Base-by-base conservation (phyloP, 192 early-diverging fungal species). In the Lobosporangium transversale region DNA sequence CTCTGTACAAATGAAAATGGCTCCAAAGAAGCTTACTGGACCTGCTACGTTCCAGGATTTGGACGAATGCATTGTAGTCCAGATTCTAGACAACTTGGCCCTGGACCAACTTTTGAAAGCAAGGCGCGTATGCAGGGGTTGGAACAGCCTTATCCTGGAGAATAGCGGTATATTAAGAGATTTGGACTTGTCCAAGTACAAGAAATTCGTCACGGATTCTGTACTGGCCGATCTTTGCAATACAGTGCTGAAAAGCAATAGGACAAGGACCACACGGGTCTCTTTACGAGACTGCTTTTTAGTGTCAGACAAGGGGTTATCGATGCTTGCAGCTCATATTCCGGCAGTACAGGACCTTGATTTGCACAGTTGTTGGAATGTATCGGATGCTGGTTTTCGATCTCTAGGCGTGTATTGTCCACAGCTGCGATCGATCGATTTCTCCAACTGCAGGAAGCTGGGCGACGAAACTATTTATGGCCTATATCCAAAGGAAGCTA, bases 361-460 rank as follows among this genome's bases (percentile, higher is more conserved):
- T 68, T 55, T 94, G 11, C 82, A 85, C 62, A 85, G 83, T 20
- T 87, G 90, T 31, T 94, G 92, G 92, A 85, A 92, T 31, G 48
- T 92, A 3, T 91, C 90, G 0, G 92, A 93, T 62, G 70, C 68
- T 8, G 87, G 90, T 2, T 65, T 94, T 15, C 62, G 74, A 0
- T 43, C 58, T 0, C 42, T 93, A 18, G 84, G 83, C 10, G 51
- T 59, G 12, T 61, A 68, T 29, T 89, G 86, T 35, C 66, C 65
- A 10, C 70, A 69, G 18, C 76, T 94, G 2, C 51, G 61, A 14
- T 73, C 52, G 3, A 58, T 94, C n/a, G 88, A 94, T 65, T 70
- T 94, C 24, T 86, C 84, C n/a, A 94, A 94, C 63, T 94, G 93
- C 68, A 70, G 92, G 18, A 94, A 94, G 70, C 81, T 94, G 0